Evolutionary conservation across 495 filamentous ascomycete genomes (phyloP), one percentile per base, ranked within the genome.

Genomic region (Parachaetomium inaequale): DNA sequence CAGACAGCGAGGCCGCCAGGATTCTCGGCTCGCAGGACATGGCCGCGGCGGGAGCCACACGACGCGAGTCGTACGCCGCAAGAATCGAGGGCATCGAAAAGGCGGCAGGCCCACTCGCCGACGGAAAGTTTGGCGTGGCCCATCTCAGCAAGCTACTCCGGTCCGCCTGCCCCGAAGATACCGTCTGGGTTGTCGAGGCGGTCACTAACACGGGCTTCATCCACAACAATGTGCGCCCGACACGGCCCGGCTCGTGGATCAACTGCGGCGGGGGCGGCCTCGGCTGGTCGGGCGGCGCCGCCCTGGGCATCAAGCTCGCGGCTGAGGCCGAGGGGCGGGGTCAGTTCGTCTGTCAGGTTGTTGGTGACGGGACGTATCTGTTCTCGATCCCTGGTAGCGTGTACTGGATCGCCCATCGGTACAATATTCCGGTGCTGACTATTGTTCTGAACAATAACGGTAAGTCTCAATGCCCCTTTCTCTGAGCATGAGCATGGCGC

Each of bases 241-340:
- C 84, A 14, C 63, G 85, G 2, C 93, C 92, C 0, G 90, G 92
- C 5, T 86, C 85, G 8, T 94, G 91, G 87, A 87, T 96, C 69
- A 96, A 96, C 77, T 98, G 93, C 72, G 93, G 93, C 15, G 93
- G 93, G 32, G 93, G 93, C 38, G 93, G 93, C 4, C 81, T 97
- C 0, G 93, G 93, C 23, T 98, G 93, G 93, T 93, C 89, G n/a
- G 93, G 93, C 23, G 93, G 93, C 47, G 93, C 84, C 58, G 85
- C 90, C 2, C 75, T 96, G 4, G 93, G 93, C 15, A 91, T 96
- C 71, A 96, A 96, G 72, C 82, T 98, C 26, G 93, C 92, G 7
- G 82, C 85, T 0, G 87, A 92, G 56, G 73, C 72, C 26, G 78
- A 87, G 46, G 82, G 84, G 28, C 75, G 76, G 72, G 85, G 86